Evolutionary conservation across 345 rosid species (phyloP).

Genomic region (Pistacia vera): DNA sequence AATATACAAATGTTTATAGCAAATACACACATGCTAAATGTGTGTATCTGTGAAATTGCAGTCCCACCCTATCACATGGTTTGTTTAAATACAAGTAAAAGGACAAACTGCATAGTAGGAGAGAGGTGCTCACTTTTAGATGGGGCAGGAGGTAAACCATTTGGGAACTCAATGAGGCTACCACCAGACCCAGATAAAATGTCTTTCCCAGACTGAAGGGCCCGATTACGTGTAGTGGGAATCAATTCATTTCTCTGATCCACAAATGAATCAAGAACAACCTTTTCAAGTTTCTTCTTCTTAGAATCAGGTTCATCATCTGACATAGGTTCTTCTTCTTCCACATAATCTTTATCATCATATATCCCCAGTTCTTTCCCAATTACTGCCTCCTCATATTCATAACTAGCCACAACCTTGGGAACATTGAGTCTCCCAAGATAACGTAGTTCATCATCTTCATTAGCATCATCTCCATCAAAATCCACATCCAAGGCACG

Average conservation of each 20-base stretch:
- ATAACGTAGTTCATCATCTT: constrained; percentile 65
- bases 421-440: constrained; percentile 56
- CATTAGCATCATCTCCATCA: constrained; percentile 52
- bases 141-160: constrained; percentile 67
- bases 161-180: constrained; percentile 57
- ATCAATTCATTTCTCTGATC: constrained; percentile 44
- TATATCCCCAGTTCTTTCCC: constrained; percentile 27
- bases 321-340: constrained; percentile 39
- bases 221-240: constrained; percentile 59
- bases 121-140: constrained; percentile 57
- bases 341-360: constrained; percentile 34
- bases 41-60: background rate
- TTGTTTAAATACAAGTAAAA: background rate
- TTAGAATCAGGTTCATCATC: constrained; percentile 36
- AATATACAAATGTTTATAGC: background rate
- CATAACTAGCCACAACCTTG: constrained; percentile 32
- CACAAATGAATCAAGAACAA: constrained; percentile 32
- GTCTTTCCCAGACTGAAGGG: constrained; percentile 61
- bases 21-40: background rate
- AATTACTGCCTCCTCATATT: constrained; percentile 32
- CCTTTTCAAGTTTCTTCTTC: constrained; percentile 45
- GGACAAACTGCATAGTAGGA: background rate
- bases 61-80: background rate
- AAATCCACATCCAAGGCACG: constrained; percentile 45
- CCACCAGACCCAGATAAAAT: constrained; percentile 34